These are phyloP conservation scores for Penicillium sp. DNA, from an alignment of 2,329 filamentous ascomycete genomes.

Conservation along the genomic window DNA sequence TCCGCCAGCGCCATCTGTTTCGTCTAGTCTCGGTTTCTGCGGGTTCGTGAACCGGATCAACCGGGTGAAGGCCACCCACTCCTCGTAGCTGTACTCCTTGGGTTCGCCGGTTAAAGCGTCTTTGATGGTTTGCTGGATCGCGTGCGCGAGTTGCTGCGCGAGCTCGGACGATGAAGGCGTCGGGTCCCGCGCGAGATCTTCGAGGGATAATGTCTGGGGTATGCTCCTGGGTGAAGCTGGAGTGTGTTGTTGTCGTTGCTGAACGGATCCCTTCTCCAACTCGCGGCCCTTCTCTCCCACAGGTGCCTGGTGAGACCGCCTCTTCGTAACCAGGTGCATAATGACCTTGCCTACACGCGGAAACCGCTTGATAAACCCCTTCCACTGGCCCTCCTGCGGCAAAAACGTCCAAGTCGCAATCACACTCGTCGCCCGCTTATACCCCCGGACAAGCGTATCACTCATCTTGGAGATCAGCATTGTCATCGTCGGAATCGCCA, in stretches of 20 bases:
- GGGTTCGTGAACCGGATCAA: conserved; percentile 66
- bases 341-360: neutral
- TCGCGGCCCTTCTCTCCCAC: neutral
- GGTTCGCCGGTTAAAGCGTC: neutral
- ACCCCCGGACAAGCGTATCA: neutral
- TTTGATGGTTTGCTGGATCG: neutral
- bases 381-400: neutral
- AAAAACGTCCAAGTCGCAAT: neutral
- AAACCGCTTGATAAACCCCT: neutral
- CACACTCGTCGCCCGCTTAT: neutral
- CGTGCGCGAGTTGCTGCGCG: neutral
- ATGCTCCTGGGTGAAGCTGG: neutral
- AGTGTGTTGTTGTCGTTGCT: neutral
- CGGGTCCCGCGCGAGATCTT: neutral
- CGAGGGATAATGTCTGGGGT: neutral
- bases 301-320: neutral
- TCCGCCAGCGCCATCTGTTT: conserved; percentile 28
- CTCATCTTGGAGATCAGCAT: neutral
- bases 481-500: conserved; percentile 51
- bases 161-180: neutral
- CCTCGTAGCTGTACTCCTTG: neutral
- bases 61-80: conserved; percentile 47
- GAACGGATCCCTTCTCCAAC: neutral
- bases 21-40: conserved; percentile 34
- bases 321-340: neutral